Conservation (phyloP, 1,139 yeast genomes). For the Geotrichum europaeum region DNA sequence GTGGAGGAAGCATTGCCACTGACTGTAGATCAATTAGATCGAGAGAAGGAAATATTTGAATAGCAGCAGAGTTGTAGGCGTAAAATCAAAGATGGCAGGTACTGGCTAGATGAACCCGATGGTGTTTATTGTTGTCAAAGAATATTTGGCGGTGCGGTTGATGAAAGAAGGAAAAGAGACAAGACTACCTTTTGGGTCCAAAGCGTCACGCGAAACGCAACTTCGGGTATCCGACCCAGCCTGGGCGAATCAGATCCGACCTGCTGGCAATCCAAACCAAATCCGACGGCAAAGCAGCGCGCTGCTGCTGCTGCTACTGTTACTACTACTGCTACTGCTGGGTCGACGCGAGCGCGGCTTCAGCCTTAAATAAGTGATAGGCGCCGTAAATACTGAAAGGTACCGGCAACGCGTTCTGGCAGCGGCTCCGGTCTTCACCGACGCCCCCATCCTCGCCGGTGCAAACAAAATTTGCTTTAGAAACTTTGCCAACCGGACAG, state of each 20-base stretch:
- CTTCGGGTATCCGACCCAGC: not conserved
- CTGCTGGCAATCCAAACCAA: not conserved
- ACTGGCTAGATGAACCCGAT: not conserved
- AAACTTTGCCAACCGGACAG: too few species aligned
- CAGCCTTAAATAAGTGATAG: too few species aligned
- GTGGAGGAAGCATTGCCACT: constrained; percentile 10
- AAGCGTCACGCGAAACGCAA: not conserved
- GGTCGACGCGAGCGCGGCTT: not conserved
- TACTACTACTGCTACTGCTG: not conserved
- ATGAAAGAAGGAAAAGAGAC: not conserved
- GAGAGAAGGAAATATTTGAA: not conserved
- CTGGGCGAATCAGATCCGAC: not conserved
- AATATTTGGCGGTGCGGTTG: not conserved
- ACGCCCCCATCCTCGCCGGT: too few species aligned
- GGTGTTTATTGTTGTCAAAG: not conserved
- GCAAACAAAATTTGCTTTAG: too few species aligned
- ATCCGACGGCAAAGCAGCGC: not conserved
- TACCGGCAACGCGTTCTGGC: too few species aligned
- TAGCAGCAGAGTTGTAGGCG: not conserved
- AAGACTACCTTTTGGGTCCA: not conserved
- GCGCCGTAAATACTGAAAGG: too few species aligned
- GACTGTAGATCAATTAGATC: not conserved
- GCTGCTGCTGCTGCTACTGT: not conserved
- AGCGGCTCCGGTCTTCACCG: too few species aligned
- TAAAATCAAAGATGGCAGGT: not conserved